Percentiles rank a stretch among this genome's conserved stretches.
Evolutionary conservation across 257 asterid genomes (phyloP).

Genomic region (Parsonsia alboflavescens): DNA sequence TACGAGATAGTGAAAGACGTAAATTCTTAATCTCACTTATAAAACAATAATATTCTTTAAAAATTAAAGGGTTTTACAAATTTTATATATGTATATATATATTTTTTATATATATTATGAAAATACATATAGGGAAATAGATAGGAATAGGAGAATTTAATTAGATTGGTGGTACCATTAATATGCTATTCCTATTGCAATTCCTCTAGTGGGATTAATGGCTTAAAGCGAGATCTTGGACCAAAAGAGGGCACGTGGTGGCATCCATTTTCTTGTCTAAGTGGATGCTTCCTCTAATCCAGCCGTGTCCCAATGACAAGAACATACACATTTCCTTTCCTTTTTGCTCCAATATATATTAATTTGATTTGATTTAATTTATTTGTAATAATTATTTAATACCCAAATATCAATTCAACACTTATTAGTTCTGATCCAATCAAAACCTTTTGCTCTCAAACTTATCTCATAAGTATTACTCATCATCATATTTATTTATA

Average conservation of each 20-base stretch:
- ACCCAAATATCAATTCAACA: constrained; percentile 10
- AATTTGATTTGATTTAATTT: background rate
- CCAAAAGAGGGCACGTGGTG: constrained; percentile 30
- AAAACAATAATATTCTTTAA: no score
- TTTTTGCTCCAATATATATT: background rate
- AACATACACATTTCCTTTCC: background rate
- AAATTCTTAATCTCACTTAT: no score
- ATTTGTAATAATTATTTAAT: background rate
- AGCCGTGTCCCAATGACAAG: constrained; percentile 17
- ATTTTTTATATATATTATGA: no score
- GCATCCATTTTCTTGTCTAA: constrained; percentile 21
- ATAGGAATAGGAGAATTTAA: background rate
- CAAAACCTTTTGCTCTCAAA: constrained; percentile 1
- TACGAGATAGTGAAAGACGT: no score
- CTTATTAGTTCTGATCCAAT: constrained; percentile 23
- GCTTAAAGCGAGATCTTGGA: background rate
- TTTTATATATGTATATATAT: no score
- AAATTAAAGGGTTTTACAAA: no score
- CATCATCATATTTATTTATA: background rate
- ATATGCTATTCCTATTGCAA: background rate
- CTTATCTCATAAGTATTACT: constrained; percentile 1
- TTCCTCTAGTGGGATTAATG: constrained; percentile 8
- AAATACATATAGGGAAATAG: no score
- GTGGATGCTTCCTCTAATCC: constrained; percentile 31
- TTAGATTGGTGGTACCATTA: background rate